phyloP scores from a whole-genome alignment of 345 rosid species.

The Bruguiera sexangula region DNA sequence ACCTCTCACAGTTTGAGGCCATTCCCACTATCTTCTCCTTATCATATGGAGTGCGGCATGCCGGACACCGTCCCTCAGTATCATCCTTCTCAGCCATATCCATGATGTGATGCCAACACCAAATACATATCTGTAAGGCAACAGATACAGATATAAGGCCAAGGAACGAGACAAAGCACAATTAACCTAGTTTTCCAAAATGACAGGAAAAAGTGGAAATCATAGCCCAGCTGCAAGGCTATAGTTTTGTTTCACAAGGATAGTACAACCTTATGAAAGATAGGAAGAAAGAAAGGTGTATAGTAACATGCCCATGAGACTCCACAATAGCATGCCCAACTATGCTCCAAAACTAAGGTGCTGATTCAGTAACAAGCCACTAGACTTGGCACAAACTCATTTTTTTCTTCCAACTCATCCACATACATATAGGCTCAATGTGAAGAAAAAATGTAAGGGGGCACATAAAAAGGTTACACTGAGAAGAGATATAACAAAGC shows the following conservation, averaged over 20 bases:
- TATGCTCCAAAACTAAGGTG: background rate
- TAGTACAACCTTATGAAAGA: no score
- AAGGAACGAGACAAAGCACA: background rate
- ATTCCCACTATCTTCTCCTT: constrained; percentile 88
- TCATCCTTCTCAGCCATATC: constrained; percentile 96
- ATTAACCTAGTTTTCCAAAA: background rate
- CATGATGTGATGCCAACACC: constrained; percentile 97
- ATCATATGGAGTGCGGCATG: constrained; percentile 84
- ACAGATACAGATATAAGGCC: background rate
- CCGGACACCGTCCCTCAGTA: constrained; percentile 87
- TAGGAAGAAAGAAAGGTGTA: no score
- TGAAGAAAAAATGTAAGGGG: background rate
- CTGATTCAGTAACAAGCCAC: background rate
- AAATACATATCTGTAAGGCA: constrained; percentile 69
- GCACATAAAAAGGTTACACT: background rate
- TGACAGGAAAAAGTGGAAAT: no score
- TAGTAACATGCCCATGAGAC: background rate
- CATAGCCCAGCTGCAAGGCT: no score
- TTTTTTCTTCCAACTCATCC: background rate
- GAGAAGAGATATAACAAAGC: background rate
- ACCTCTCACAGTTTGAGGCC: constrained; percentile 75
- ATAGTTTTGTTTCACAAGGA: no score
- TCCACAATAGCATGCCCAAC: background rate
- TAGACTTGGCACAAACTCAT: background rate
- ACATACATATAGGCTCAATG: background rate